A percentile compares a stretch with the other conserved stretches of the same genome.
These are phyloP conservation scores for Sporisorium scitamineum DNA, from an alignment of 1,284 basidiomycete species.

Conservation along the genomic window DNA sequence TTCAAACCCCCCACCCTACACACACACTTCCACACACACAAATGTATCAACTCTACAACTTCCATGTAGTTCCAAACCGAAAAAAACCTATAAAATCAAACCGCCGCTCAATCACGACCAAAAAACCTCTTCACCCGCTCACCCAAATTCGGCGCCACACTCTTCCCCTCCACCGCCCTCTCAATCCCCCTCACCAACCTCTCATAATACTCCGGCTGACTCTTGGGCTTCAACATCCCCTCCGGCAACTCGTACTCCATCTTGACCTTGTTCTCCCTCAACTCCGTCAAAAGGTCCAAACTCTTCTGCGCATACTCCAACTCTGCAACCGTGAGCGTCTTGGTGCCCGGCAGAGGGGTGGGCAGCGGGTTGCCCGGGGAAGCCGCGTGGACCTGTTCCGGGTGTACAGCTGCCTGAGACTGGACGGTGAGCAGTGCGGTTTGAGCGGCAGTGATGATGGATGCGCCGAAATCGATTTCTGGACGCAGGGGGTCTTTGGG, in stretches of 20 bases:
- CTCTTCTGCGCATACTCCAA: slow-evolving; percentile 46
- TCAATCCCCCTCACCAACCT: slow-evolving; percentile 52
- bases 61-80: too few relatives aligned
- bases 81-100: too few relatives aligned
- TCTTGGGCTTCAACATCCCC: slow-evolving; percentile 52
- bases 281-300: slow-evolving; percentile 37
- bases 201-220: slow-evolving; percentile 57
- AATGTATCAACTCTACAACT: too few relatives aligned
- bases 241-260: slow-evolving; percentile 51
- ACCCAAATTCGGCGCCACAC: slow-evolving; percentile 20
- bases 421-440: slow-evolving; percentile 30
- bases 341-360: slow-evolving; percentile 15
- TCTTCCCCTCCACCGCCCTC: slow-evolving; percentile 49
- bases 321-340: slow-evolving; percentile 28
- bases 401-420: slow-evolving; percentile 31
- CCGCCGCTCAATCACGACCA: slow-evolving; percentile 8
- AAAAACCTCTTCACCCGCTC: slow-evolving; percentile 60
- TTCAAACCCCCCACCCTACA: not conserved
- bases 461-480: slow-evolving; percentile 59
- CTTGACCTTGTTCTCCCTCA: slow-evolving; percentile 49
- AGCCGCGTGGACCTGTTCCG: slow-evolving; percentile 26
- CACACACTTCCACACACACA: not conserved
- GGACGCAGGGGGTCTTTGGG: slow-evolving; percentile 63
- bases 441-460: slow-evolving; percentile 54
- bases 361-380: slow-evolving; percentile 16